Evolutionary conservation across 2,329 filamentous ascomycete species (phyloP), one percentile per base, ranked within the genome.

Genomic region (Zymoseptoria tritici): DNA sequence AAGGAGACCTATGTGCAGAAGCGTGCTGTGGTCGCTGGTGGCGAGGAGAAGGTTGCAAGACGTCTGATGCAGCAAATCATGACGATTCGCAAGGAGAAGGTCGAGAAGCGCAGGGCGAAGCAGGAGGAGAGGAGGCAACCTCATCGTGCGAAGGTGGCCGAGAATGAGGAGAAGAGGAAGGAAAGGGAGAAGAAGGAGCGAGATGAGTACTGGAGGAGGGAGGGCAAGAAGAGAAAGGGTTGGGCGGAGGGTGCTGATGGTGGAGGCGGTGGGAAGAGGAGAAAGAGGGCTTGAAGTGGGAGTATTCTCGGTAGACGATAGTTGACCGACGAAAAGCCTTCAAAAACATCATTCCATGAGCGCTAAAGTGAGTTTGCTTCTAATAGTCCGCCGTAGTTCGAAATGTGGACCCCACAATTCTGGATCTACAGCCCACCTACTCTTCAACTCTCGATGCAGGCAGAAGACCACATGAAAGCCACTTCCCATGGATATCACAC

Each of bases 41-140:
- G 74, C 51, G 93, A 97, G 75, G 94, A 99, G 82, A 91, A 88
- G 81, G 88, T 88, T 74, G 91, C 91, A 4, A 82, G 94, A 31
- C 86, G 91, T 67, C 79, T 99, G 65, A 88, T 99, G 85, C 89
- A 96, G 78, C 94, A 97, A 80, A 83, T 99, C 56, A 88, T 90
- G 71, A 93, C 92, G 16, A 80, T 99, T 70, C 81, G 91, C 66
- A 96, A 95, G 71, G 94, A 97, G 71, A 94, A 95, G 74, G 84
- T 88, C 29, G 90, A 89, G 67, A 95, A 94, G 80, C 80, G 94
- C 52, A 77, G 85, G 21, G 86, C 81, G 59, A 93, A 93, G 77
- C 94, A 99, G 80, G 92, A 97, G 70, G 90, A 93, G 80, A 84
- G 90, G 72, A 84, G 89, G 62, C 84, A 85, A 65, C 85, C 85